Base-by-base conservation (phyloP, 495 filamentous ascomycete species). In the Neurospora sp. region DNA sequence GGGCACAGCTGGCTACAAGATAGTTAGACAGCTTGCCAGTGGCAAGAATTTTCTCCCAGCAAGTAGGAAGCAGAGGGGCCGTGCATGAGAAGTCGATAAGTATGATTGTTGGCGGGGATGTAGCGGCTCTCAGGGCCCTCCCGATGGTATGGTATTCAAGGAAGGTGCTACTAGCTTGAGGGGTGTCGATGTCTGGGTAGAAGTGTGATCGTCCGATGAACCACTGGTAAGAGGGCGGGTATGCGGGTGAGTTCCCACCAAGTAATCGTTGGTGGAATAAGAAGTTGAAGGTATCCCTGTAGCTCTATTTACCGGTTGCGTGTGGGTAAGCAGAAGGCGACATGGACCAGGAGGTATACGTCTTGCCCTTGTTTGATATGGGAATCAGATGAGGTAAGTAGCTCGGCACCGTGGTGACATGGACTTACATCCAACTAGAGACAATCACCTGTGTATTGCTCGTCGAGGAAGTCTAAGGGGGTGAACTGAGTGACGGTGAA, bases 211-310 rank as follows among this genome's bases (percentile, higher is more conserved):
- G 69, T 44, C 69, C 71, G 70, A 72, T 71, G 70, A 73, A 69
- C 73, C 77, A 72, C 78, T 75, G 76, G 71, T 73, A 78, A 69
- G 69, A 74, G 39, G 70, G 76, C 76, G 75, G 74, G 75, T 72
- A 62, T 78, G 78, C 76, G 76, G 75, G 78, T 78, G 77, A 75
- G 75, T 76, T 75, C 71, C 74, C 72, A 78, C 72, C 69, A 73
- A 73, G 73, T 70, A 78, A 71, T 78, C 72, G 74, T 70, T 76
- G 72, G 71, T 73, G 70, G 73, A 75, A 72, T 73, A 74, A 74
- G 27, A 69, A 66, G 71, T 62, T 73, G 76, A 74, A 75, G 76
- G 72, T 74, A 75, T 70, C 75, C 74, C 39, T 42, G 71, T 72
- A 71, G 48, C 42, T 72, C 48, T 48, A 66, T 35, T 27, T 66